Conservation (phyloP, 257 asterid species). For the Plectranthus barbatus region DNA sequence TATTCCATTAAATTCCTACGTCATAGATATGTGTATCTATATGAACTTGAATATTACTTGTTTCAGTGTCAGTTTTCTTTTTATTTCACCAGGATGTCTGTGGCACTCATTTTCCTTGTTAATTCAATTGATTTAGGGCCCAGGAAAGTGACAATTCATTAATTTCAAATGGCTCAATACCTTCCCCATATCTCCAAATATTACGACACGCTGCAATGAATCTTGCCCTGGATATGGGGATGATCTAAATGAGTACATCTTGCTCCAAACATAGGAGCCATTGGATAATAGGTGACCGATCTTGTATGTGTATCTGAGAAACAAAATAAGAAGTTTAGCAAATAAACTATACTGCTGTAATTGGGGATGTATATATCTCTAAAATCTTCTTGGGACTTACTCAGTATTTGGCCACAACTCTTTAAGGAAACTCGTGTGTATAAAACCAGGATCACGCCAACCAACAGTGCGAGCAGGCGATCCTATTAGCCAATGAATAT, state of each 20-base stretch:
- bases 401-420: slow-evolving; percentile 73
- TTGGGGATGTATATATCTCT: not conserved
- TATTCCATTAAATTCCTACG: not conserved
- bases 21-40: not conserved
- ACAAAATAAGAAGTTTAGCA: slow-evolving; percentile 5
- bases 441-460: slow-evolving; percentile 97
- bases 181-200: slow-evolving; percentile 98
- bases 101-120: not conserved
- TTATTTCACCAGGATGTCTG: not conserved
- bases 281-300: slow-evolving; percentile 54
- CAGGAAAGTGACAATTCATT: not conserved
- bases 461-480: slow-evolving; percentile 95
- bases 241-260: slow-evolving; percentile 52
- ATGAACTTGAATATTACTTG: not conserved
- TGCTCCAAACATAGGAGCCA: slow-evolving; percentile 71
- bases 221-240: slow-evolving; percentile 89
- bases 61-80: not conserved
- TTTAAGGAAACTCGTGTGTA: slow-evolving; percentile 84
- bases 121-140: not conserved
- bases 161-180: slow-evolving; percentile 24
- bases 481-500: slow-evolving; percentile 32
- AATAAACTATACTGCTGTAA: not conserved
- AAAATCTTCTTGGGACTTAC: slow-evolving; percentile 30
- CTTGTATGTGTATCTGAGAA: slow-evolving; percentile 64
- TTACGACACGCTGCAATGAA: slow-evolving; percentile 69